Evolutionary conservation across 2,329 filamentous ascomycete genomes (phyloP).

Genomic region (Colletotrichum cuscutae): DNA sequence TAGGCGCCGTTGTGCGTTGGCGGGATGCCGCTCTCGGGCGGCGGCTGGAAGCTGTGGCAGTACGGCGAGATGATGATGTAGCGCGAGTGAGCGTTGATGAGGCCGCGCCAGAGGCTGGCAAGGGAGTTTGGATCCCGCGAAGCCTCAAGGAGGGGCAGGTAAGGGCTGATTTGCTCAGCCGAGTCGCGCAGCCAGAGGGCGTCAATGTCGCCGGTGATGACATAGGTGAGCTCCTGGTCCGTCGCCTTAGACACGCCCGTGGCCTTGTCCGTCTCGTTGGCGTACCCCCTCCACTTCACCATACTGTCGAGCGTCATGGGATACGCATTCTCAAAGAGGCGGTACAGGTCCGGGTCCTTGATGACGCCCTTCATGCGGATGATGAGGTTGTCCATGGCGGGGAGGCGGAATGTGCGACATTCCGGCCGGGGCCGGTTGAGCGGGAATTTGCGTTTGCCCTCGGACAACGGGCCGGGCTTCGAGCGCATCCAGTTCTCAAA

Average conservation of each 20-base stretch:
- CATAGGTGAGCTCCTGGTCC: slow-evolving; percentile 75
- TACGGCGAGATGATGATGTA: slow-evolving; percentile 79
- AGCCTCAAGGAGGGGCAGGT: slow-evolving; percentile 69
- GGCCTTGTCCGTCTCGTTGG: slow-evolving; percentile 47
- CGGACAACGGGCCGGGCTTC: slow-evolving; percentile 54
- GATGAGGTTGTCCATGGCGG: slow-evolving; percentile 81
- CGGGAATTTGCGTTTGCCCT: slow-evolving; percentile 78
- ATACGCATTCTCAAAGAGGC: slow-evolving; percentile 85
- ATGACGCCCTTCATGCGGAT: slow-evolving; percentile 49
- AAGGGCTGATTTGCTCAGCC: slow-evolving; percentile 77
- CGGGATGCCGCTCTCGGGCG: slow-evolving; percentile 75
- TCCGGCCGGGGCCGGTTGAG: slow-evolving; percentile 80
- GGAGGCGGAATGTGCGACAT: slow-evolving; percentile 85
- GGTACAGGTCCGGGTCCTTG: slow-evolving; percentile 72
- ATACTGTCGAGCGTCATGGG: slow-evolving; percentile 87
- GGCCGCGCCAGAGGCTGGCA: slow-evolving; percentile 74
- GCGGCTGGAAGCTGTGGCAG: slow-evolving; percentile 92
- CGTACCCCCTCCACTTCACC: slow-evolving; percentile 77
- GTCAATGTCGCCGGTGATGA: slow-evolving; percentile 87
- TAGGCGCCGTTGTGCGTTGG: slow-evolving; percentile 67
- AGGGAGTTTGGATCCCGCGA: slow-evolving; percentile 66
- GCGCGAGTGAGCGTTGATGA: slow-evolving; percentile 77
- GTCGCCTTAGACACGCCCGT: slow-evolving; percentile 42
- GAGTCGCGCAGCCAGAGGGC: slow-evolving; percentile 92
- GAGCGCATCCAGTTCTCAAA: slow-evolving; percentile 29